phyloP scores from a whole-genome alignment of 1,139 yeast genomes.

The Taphrina confusa region DNA sequence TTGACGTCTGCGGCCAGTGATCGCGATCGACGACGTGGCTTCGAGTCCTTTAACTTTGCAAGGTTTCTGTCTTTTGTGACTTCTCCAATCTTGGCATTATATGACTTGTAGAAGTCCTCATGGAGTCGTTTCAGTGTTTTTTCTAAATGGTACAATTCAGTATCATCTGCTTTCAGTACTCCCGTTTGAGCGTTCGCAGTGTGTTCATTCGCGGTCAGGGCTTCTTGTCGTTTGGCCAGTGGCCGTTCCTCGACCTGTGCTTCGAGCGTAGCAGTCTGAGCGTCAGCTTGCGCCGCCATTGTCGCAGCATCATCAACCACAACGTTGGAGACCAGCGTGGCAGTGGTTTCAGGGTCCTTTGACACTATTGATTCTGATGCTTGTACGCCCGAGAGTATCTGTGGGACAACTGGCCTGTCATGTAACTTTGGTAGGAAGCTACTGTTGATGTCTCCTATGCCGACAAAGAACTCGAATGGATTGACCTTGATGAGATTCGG shows the following conservation, averaged over 20 bases:
- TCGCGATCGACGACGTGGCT: slow-evolving; percentile 1
- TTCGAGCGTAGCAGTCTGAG: slow-evolving; percentile 60
- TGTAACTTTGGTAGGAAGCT: slow-evolving; percentile 75
- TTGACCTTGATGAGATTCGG: slow-evolving; percentile 85
- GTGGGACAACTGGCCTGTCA: slow-evolving; percentile 38
- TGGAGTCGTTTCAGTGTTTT: slow-evolving; percentile 67
- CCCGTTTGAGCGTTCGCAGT: slow-evolving; percentile 46
- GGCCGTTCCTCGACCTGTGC: slow-evolving; percentile 76
- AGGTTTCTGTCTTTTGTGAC: slow-evolving; percentile 36
- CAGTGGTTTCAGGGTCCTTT: slow-evolving; percentile 17
- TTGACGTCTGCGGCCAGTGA: slow-evolving; percentile 49
- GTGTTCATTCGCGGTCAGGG: slow-evolving; percentile 52
- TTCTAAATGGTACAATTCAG: slow-evolving; percentile 67
- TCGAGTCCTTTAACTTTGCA: slow-evolving; percentile 23
- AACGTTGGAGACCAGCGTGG: slow-evolving; percentile 40
- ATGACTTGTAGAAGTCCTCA: slow-evolving; percentile 59
- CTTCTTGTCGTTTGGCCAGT: slow-evolving; percentile 76
- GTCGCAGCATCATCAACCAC: slow-evolving; percentile 42
- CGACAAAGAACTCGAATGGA: slow-evolving; percentile 94
- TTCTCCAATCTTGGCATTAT: slow-evolving; percentile 43
- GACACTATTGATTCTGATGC: slow-evolving; percentile 10
- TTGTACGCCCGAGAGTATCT: not conserved
- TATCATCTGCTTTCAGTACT: slow-evolving; percentile 75
- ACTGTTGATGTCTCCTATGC: slow-evolving; percentile 96
- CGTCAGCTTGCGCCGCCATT: slow-evolving; percentile 50